Evolutionary conservation across 306 rosid genomes (phyloP).

Genomic region (Cyamopsis tetragonoloba): DNA sequence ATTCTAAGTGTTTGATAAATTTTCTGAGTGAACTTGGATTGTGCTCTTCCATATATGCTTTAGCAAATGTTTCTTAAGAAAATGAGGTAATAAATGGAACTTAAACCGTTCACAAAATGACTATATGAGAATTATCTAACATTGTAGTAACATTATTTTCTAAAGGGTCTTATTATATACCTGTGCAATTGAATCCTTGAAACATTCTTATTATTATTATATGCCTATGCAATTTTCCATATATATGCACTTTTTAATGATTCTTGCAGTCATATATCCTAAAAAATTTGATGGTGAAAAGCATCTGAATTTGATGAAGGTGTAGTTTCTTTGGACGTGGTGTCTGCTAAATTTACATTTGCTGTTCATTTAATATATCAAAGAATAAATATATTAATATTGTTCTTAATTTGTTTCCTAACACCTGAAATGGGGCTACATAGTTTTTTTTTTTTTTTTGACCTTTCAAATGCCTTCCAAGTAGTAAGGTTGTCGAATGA

Average conservation of each 20-base stretch:
- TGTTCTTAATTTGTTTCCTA: not conserved
- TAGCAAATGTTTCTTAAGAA: no score
- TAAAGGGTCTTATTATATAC: no score
- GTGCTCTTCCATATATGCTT: no score
- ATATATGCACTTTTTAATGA: conserved; percentile 92
- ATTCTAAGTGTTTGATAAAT: no score
- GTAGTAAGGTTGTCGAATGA: conserved; percentile 72
- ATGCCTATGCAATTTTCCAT: no score
- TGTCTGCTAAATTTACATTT: conserved; percentile 7
- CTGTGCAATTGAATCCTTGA: no score
- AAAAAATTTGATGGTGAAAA: conserved; percentile 91
- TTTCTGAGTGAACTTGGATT: no score
- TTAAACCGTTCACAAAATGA: no score
- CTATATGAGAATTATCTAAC: no score
- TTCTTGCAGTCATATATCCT: conserved; percentile 86
- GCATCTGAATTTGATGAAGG: conserved; percentile 82
- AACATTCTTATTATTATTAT: no score
- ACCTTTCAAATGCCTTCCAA: conserved; percentile 41
- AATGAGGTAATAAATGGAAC: no score
- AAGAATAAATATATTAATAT: not conserved
- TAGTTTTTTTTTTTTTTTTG: not conserved
- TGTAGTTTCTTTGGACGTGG: conserved; percentile 32
- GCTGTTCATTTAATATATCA: conserved; percentile 4
- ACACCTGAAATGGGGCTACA: not conserved
- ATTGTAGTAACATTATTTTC: no score